Evolutionary conservation across 129 eudicot genomes (phyloP).

Genomic region (Flaveria trinervia): DNA sequence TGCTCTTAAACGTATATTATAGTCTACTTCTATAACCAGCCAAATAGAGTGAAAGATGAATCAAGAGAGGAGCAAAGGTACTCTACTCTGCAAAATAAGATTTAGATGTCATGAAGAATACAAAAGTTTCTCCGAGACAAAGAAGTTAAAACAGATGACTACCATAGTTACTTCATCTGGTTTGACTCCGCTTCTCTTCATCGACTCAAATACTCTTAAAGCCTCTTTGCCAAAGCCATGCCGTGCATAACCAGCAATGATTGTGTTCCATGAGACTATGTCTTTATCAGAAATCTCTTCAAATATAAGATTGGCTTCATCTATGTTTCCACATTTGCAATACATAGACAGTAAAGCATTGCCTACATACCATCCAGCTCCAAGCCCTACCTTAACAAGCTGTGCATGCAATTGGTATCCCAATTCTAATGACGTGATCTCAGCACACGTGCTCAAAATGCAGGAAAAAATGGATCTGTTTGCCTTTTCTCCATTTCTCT

Average conservation of each 20-base stretch:
- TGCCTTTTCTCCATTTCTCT: slow-evolving; percentile 15
- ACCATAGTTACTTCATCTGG: slow-evolving; percentile 22
- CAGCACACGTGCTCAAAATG: slow-evolving; percentile 16
- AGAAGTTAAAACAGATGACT: background rate
- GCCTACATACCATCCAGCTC: slow-evolving; percentile 18
- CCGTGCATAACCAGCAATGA: slow-evolving; percentile 12
- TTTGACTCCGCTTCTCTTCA: slow-evolving; percentile 18
- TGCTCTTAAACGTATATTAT: background rate
- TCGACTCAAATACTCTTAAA: slow-evolving; percentile 13
- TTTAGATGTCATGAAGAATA: background rate
- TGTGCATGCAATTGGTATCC: slow-evolving; percentile 15
- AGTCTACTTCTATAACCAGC: background rate
- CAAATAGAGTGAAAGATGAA: background rate
- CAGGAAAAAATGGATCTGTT: slow-evolving; percentile 19
- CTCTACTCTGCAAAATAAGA: background rate
- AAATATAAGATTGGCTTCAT: slow-evolving; percentile 16
- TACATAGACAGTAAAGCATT: slow-evolving; percentile 12
- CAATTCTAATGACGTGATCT: slow-evolving; percentile 16
- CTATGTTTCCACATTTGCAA: slow-evolving; percentile 23
- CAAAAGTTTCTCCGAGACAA: background rate
- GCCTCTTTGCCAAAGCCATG: slow-evolving; percentile 22
- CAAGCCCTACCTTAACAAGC: slow-evolving; percentile 12
- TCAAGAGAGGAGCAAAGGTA: background rate
- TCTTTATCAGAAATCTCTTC: slow-evolving; percentile 14
- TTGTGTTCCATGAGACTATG: slow-evolving; percentile 15